Evolutionary conservation across 257 asterid genomes (phyloP), one percentile per base, ranked within the genome.

Genomic region (Scutellaria minor): DNA sequence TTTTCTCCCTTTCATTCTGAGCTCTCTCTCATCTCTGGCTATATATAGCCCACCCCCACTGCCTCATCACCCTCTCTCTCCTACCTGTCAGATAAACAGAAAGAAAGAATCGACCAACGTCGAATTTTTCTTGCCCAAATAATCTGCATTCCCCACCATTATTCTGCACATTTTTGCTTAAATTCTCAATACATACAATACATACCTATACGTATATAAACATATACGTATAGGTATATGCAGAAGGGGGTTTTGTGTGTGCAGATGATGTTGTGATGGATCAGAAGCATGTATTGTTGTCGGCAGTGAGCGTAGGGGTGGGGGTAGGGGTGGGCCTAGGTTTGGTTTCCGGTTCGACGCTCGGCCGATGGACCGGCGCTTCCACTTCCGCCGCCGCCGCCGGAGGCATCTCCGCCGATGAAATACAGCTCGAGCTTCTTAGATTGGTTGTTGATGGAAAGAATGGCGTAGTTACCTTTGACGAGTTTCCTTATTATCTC

Each of bases 261-360:
- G 64, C n/a, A 52, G 78, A 52, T 66, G 65, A 64, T 67, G 42
- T 24, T 47, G 68, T 72, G 83, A 95, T 95, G 99, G 99, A 95
- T 45, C 97, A 95, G 83, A 95, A 88, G 83, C 93, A 85, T 75
- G 81, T 92, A 14, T 45, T 92, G 39, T 68, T 92, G 83, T 95
- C 99, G 64, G 99, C 99, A 85, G 80, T 95, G 86, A 81, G 97
- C 84, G 92, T 93, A 0, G 98, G 98, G 45, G 85, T 93, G 0
- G 98, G 98, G 45, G 85, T 93, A 0, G 98, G 98, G 51, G 91
- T 95, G 22, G 99, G 99, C 45, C 83, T 90, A 31, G 97, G 99
- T 0, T 76, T 95, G 78, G 97, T 83, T 18, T 88, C 97, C 27
- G 92, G 99, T 20, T 85, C 90, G 46, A 78, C 89, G 10, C 83